Conservation (phyloP, 2,329 filamentous ascomycete species). For the Cercospora sp. region DNA sequence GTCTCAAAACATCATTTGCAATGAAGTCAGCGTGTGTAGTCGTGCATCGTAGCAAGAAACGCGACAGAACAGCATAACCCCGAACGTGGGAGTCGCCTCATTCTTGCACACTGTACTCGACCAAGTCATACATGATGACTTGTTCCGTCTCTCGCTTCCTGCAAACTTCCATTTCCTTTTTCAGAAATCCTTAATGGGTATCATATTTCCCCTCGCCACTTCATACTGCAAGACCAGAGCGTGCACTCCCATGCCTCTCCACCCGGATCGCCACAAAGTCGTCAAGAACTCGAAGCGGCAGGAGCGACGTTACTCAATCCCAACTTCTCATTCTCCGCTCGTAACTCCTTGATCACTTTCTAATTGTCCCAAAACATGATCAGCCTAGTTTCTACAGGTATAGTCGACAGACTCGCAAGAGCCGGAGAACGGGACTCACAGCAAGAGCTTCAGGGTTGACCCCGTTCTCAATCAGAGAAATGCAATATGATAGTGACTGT, state of each 20-base stretch:
- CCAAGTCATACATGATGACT: not conserved
- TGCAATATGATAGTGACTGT: conserved; percentile 87
- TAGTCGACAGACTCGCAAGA: not conserved
- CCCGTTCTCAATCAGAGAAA: conserved; percentile 95
- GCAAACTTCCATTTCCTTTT: not conserved
- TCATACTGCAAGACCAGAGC: not conserved
- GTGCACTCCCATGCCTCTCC: not conserved
- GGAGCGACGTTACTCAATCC: conserved; percentile 1
- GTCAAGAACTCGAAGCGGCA: conserved; percentile 1
- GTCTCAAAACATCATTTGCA: not conserved
- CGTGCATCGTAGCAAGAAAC: not conserved
- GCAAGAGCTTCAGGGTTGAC: conserved; percentile 94
- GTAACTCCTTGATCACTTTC: conserved; percentile 51
- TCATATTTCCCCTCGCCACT: not conserved
- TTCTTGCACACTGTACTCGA: not conserved
- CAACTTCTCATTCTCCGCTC: conserved; percentile 42
- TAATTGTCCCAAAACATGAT: conserved; percentile 24
- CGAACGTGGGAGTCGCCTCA: not conserved
- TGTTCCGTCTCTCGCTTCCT: not conserved
- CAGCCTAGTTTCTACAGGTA: not conserved
- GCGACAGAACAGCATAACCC: not conserved
- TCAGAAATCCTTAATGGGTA: not conserved
- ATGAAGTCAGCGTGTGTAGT: not conserved
- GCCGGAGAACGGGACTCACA: conserved; percentile 56
- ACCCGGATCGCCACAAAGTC: not conserved